A percentile compares a stretch with the other conserved stretches of the same genome.
These are phyloP conservation scores for Aphanomyces cochlioides DNA, from an alignment of 352 stramenopile genomes.

Conservation along the genomic window DNA sequence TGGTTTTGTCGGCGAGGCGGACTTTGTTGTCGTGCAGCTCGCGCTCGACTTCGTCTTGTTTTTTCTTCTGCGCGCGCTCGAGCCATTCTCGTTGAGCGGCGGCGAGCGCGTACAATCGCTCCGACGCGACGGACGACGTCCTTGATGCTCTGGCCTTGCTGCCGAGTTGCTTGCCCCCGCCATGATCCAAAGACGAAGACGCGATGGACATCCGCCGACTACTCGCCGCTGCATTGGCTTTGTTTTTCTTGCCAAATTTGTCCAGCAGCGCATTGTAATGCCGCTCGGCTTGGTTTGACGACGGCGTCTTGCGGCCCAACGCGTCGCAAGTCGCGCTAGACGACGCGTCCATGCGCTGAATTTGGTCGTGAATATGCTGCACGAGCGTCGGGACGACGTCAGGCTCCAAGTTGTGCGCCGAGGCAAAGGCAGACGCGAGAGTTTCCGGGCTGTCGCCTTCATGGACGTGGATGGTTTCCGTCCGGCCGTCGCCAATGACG, in stretches of 20 bases:
- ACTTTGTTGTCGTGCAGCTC: slow-evolving; percentile 45
- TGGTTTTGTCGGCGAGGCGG: slow-evolving; percentile 60
- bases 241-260: slow-evolving; percentile 45
- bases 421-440: slow-evolving; percentile 51
- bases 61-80: slow-evolving; percentile 59
- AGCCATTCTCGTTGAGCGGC: slow-evolving; percentile 74
- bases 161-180: slow-evolving; percentile 35
- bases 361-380: slow-evolving; percentile 56
- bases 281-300: slow-evolving; percentile 39
- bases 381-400: slow-evolving; percentile 54
- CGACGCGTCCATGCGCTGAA: slow-evolving; percentile 32
- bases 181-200: not conserved
- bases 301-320: not conserved
- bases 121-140: slow-evolving; percentile 41
- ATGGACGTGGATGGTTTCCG: slow-evolving; percentile 67
- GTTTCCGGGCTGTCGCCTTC: slow-evolving; percentile 45
- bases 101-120: slow-evolving; percentile 64
- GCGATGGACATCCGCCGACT: not conserved
- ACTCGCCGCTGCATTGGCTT: slow-evolving; percentile 4
- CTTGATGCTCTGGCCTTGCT: slow-evolving; percentile 21
- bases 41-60: slow-evolving; percentile 49
- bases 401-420: slow-evolving; percentile 43
- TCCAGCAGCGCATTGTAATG: slow-evolving; percentile 72
- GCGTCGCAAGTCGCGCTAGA: too few relatives aligned
- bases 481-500: slow-evolving; percentile 60